A percentile compares a stretch with the other conserved stretches of the same genome.
Evolutionary conservation across 768 basidiomycete species (phyloP).

Genomic region (Trichaptum fuscoviolaceum): DNA sequence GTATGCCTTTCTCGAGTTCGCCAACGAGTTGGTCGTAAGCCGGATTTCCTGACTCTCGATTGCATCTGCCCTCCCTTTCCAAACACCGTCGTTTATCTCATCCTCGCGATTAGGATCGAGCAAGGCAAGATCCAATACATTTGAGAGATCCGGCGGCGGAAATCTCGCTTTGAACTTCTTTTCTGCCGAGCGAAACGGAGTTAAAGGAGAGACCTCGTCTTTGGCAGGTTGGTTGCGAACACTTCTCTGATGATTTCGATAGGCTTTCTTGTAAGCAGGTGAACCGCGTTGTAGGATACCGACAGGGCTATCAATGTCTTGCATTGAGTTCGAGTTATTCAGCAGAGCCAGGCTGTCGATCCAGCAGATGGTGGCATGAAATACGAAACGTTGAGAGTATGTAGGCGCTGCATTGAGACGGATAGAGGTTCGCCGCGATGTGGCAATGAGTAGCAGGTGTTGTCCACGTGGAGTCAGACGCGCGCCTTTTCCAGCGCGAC

Average conservation of each 20-base stretch:
- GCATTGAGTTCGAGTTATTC: not conserved
- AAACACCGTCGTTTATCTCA: slow-evolving; percentile 42
- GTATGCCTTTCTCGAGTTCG: slow-evolving; percentile 31
- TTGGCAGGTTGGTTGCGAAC: slow-evolving; percentile 9
- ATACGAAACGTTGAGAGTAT: not conserved
- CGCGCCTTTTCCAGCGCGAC: too few species aligned
- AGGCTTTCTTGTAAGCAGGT: slow-evolving; percentile 1
- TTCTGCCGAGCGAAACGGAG: slow-evolving; percentile 71
- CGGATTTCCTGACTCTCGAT: slow-evolving; percentile 29
- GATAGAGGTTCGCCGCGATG: too few species aligned
- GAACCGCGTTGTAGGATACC: not conserved
- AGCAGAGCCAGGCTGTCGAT: not conserved
- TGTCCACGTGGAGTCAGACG: too few species aligned
- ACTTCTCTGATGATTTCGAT: not conserved
- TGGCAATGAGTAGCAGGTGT: too few species aligned
- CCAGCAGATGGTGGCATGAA: not conserved
- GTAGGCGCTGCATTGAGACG: not conserved
- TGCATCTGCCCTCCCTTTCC: slow-evolving; percentile 40
- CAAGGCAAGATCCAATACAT: slow-evolving; percentile 61
- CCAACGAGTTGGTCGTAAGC: slow-evolving; percentile 17
- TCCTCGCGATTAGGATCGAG: slow-evolving; percentile 33
- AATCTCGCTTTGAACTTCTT: slow-evolving; percentile 77
- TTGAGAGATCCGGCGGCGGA: slow-evolving; percentile 67
- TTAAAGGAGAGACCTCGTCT: slow-evolving; percentile 51
- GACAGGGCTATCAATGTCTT: not conserved